A percentile compares a stretch with the other conserved stretches of the same genome.
Conservation (phyloP, 495 filamentous ascomycete genomes). For the Trichoderma reesei region DNA sequence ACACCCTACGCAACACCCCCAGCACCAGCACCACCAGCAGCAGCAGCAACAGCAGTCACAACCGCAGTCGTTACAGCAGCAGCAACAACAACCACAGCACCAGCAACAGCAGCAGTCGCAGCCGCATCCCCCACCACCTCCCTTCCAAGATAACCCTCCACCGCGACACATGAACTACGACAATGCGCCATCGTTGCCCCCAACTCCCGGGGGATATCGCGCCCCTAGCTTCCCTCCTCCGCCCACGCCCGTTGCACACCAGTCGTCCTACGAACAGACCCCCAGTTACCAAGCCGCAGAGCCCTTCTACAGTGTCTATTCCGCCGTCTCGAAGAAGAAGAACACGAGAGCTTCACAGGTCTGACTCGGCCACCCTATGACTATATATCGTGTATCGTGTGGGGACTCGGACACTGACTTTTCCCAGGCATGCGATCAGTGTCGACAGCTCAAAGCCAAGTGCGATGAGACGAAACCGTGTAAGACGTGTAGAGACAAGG, state of each 20-base stretch:
- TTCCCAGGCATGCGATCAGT: slow-evolving; percentile 55
- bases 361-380: slow-evolving; percentile 11
- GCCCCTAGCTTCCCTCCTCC: slow-evolving; percentile 36
- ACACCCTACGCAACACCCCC: neutral
- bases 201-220: slow-evolving; percentile 31
- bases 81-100: no score
- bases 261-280: slow-evolving; percentile 33
- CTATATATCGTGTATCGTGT: neutral
- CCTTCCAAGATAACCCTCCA: slow-evolving; percentile 32
- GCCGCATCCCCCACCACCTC: slow-evolving; percentile 21
- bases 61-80: no score
- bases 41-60: no score
- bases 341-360: slow-evolving; percentile 43
- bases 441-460: slow-evolving; percentile 59
- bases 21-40: slow-evolving; percentile 17
- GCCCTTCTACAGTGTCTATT: slow-evolving; percentile 25
- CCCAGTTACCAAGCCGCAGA: slow-evolving; percentile 24
- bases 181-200: slow-evolving; percentile 27
- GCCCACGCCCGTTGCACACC: slow-evolving; percentile 25
- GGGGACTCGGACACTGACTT: neutral
- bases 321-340: slow-evolving; percentile 37
- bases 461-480: slow-evolving; percentile 59
- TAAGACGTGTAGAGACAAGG: slow-evolving; percentile 47
- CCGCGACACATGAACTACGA: slow-evolving; percentile 39
- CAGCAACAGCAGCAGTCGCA: slow-evolving; percentile 21